Percentiles rank a stretch among this genome's conserved stretches.
Evolutionary conservation across 345 rosid genomes (phyloP).

Genomic region (Reutealis trisperma): DNA sequence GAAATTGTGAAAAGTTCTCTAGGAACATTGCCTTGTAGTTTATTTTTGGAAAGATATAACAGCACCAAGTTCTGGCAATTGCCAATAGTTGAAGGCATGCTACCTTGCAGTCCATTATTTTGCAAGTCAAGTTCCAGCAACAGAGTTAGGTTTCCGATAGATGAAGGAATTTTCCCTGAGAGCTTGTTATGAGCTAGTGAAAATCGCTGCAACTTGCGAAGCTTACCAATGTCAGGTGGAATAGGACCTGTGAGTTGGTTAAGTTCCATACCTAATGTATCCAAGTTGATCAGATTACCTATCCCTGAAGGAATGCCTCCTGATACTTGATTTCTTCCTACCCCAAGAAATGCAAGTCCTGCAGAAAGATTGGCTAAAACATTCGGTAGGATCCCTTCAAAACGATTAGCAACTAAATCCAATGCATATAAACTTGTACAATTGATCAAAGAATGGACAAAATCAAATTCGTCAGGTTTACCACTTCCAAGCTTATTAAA

Average conservation of each 20-base stretch:
- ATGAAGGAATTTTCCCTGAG: background rate
- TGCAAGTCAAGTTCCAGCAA: background rate
- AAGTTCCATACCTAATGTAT: background rate
- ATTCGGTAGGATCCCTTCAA: slow-evolving; percentile 2
- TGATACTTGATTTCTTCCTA: background rate
- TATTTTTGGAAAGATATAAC: background rate
- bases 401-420: background rate
- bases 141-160: background rate
- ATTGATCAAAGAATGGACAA: slow-evolving; percentile 3
- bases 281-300: background rate
- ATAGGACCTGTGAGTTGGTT: background rate
- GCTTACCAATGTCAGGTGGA: background rate
- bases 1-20: background rate
- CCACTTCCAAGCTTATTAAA: background rate
- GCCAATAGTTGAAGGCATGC: background rate
- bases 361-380: background rate
- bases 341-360: background rate
- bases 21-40: background rate
- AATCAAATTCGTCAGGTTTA: background rate
- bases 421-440: background rate
- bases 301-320: slow-evolving; percentile 6
- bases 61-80: background rate
- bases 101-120: background rate
- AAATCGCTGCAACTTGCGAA: background rate
- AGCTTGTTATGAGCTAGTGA: background rate